Evolutionary conservation across 1,139 yeast genomes (phyloP).

Genomic region (Geotrichum klebahnii): DNA sequence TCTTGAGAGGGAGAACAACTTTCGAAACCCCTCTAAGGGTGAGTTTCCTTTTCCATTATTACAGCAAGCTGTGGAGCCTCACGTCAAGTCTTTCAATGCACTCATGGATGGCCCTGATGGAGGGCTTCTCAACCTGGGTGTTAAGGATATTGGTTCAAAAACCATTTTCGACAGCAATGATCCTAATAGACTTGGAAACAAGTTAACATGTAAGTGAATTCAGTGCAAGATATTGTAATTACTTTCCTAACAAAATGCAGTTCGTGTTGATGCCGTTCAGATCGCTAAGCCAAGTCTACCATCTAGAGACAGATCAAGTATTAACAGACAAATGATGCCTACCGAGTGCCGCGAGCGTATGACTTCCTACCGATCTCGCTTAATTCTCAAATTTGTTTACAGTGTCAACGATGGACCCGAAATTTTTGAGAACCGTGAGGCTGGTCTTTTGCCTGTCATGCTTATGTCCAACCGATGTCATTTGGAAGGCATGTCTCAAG

Average conservation of each 20-base stretch:
- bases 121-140: slow-evolving; percentile 80
- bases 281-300: slow-evolving; percentile 78
- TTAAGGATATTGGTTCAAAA: slow-evolving; percentile 80
- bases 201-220: slow-evolving; percentile 45
- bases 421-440: slow-evolving; percentile 74
- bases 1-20: slow-evolving; percentile 79
- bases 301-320: slow-evolving; percentile 68
- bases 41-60: slow-evolving; percentile 76
- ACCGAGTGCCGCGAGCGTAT: slow-evolving; percentile 83
- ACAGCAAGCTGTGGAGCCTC: slow-evolving; percentile 88
- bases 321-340: slow-evolving; percentile 81
- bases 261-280: slow-evolving; percentile 82
- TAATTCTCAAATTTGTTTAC: slow-evolving; percentile 77
- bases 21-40: slow-evolving; percentile 84
- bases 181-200: slow-evolving; percentile 68
- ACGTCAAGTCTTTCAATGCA: slow-evolving; percentile 93
- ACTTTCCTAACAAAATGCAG: slow-evolving; percentile 27
- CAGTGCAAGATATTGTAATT: neutral
- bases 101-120: slow-evolving; percentile 74
- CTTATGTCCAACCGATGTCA: slow-evolving; percentile 86
- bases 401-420: slow-evolving; percentile 80
- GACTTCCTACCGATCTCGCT: slow-evolving; percentile 46
- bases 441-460: slow-evolving; percentile 91
- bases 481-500: slow-evolving; percentile 74
- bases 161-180: slow-evolving; percentile 79